Conservation (phyloP, 2,329 filamentous ascomycete genomes). For the Dactylellina sp. region DNA sequence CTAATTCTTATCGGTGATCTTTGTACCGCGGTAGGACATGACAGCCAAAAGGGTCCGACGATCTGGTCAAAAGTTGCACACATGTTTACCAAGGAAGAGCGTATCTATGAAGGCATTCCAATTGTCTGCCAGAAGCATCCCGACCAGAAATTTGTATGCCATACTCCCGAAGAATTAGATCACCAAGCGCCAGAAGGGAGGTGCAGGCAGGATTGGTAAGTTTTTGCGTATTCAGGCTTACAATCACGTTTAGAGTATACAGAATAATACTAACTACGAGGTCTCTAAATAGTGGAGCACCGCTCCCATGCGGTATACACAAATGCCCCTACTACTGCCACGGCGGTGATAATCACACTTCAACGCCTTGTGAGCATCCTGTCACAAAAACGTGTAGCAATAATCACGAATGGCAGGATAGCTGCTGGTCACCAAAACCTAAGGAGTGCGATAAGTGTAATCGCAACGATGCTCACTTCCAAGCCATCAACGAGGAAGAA, state of each 20-base stretch:
- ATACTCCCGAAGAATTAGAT: constrained; percentile 71
- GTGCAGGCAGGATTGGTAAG: constrained; percentile 73
- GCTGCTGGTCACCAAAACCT: constrained; percentile 66
- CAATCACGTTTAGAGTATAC: no score
- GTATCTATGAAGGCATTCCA: constrained; percentile 72
- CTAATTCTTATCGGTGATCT: constrained; percentile 78
- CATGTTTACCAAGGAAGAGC: constrained; percentile 62
- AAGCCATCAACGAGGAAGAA: constrained; percentile 67
- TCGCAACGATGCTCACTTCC: constrained; percentile 46
- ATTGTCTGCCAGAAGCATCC: constrained; percentile 73
- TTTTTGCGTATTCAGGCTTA: neutral
- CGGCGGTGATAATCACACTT: constrained; percentile 71
- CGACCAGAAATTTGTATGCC: constrained; percentile 66
- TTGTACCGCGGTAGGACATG: constrained; percentile 70
- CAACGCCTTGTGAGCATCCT: constrained; percentile 68
- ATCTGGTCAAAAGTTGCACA: constrained; percentile 72
- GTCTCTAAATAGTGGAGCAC: constrained; percentile 66
- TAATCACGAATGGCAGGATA: constrained; percentile 70
- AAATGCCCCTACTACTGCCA: constrained; percentile 74
- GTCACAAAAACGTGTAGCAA: constrained; percentile 66
- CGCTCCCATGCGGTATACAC: constrained; percentile 72
- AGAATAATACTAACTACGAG: no score
- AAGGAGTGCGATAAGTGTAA: constrained; percentile 67
- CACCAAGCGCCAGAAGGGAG: constrained; percentile 76
- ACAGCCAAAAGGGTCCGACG: constrained; percentile 69